Conservation (phyloP, 169 alveolate species). For the Pseudocohnilembus persalinus region DNA sequence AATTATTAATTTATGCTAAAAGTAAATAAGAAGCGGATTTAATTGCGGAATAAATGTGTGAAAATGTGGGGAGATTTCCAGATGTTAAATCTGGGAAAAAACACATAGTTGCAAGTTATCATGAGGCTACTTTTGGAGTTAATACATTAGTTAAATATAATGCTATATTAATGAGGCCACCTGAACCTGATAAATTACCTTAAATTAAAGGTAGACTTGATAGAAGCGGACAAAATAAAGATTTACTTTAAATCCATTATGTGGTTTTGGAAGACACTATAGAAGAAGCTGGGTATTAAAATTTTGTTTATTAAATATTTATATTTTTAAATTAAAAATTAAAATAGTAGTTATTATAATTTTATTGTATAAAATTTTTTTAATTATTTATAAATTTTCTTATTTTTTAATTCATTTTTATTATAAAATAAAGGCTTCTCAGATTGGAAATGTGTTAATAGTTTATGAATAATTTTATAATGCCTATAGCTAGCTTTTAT, state of each 20-base stretch:
- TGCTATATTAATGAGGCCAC: not conserved
- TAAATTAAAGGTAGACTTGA: not conserved
- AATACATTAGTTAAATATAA: not conserved
- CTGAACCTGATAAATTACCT: slow-evolving; percentile 6
- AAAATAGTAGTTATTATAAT: too few species aligned
- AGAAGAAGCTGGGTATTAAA: too few species aligned
- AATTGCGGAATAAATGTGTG: not conserved
- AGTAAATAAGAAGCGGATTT: slow-evolving; percentile 3
- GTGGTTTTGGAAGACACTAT: not conserved
- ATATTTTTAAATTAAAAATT: too few species aligned
- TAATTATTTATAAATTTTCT: too few species aligned
- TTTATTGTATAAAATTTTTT: too few species aligned
- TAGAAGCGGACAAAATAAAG: not conserved
- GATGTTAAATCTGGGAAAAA: not conserved
- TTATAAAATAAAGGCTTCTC: too few species aligned
- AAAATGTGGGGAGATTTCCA: not conserved
- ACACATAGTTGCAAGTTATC: not conserved
- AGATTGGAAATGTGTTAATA: not conserved
- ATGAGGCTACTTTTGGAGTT: not conserved
- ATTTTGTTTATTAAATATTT: too few species aligned
- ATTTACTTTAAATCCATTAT: not conserved
- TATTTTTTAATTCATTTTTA: too few species aligned
- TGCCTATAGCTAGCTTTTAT: not conserved
- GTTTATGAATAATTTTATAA: not conserved
- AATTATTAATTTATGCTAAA: not conserved